phyloP scores from a whole-genome alignment of 1,139 yeast species.

The Pichia norvegensis region DNA sequence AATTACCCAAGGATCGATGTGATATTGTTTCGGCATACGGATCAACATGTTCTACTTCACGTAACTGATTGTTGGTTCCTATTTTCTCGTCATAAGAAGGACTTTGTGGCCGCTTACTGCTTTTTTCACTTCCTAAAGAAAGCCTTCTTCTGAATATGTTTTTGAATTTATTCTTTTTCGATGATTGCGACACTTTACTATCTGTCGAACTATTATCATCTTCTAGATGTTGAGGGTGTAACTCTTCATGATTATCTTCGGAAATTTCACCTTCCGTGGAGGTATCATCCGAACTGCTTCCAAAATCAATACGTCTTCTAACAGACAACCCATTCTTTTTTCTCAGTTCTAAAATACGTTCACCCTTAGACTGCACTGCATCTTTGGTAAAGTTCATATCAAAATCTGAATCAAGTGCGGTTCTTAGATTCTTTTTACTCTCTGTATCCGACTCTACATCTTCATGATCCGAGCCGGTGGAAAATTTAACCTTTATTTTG shows the following conservation, averaged over 20 bases:
- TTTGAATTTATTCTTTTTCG: slow-evolving; percentile 4
- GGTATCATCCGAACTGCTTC: slow-evolving; percentile 17
- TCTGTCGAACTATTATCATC: slow-evolving; percentile 1
- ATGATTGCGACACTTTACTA: slow-evolving; percentile 1
- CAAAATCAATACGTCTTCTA: slow-evolving; percentile 4
- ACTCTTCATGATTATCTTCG: slow-evolving; percentile 1
- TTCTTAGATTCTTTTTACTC: neutral
- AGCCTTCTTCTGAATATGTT: slow-evolving; percentile 11
- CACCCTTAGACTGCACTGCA: slow-evolving; percentile 7
- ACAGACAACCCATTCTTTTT: slow-evolving; percentile 8
- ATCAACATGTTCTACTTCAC: no score
- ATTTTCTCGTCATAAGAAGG: no score
- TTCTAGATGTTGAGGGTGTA: neutral
- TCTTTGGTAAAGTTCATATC: slow-evolving; percentile 26
- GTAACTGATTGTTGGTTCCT: no score
- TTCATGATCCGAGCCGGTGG: neutral
- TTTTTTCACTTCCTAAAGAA: slow-evolving; percentile 7
- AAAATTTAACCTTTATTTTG: neutral
- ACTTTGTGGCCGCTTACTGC: neutral
- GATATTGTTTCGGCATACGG: neutral
- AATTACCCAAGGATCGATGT: neutral
- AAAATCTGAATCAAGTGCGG: slow-evolving; percentile 23
- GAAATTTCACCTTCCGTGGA: slow-evolving; percentile 23
- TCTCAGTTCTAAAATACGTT: slow-evolving; percentile 5
- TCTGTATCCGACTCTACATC: neutral